Evolutionary conservation across 1,284 basidiomycete species (phyloP).

Genomic region (Trichosporon coremiiforme): DNA sequence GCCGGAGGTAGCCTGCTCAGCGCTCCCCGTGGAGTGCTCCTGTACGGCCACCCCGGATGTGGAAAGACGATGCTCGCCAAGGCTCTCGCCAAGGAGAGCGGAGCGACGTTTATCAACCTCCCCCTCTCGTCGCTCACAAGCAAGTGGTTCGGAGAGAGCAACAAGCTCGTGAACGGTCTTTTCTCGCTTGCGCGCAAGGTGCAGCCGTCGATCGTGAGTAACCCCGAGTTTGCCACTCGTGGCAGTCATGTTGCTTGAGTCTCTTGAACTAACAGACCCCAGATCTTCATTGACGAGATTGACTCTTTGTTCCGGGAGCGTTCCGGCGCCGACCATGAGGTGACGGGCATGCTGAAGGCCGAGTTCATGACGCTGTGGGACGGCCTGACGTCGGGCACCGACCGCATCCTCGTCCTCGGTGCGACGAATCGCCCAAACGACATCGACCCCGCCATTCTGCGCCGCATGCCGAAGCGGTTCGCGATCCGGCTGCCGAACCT

Average conservation of each 20-base stretch:
- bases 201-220: conserved; percentile 67
- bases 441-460: conserved; percentile 92
- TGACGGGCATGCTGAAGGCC: conserved; percentile 99
- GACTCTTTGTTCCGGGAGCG: conserved; percentile 89
- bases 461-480: conserved; percentile 98
- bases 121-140: conserved; percentile 66
- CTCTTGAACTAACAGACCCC: conserved; percentile 18
- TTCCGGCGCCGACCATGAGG: conserved; percentile 86
- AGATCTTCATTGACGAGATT: conserved; percentile 80
- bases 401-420: conserved; percentile 87
- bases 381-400: conserved; percentile 78
- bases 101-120: conserved; percentile 94
- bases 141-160: conserved; percentile 98
- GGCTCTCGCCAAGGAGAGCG: conserved; percentile 92
- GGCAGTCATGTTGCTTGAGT: neutral
- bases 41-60: conserved; percentile 89
- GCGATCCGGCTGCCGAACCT: conserved; percentile 78
- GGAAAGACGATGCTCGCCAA: conserved; percentile 96
- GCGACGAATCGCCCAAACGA: conserved; percentile 86
- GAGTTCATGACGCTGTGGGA: conserved; percentile 99
- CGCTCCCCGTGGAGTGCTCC: conserved; percentile 68
- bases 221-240: neutral
- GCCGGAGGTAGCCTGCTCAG: conserved; percentile 65
- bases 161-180: conserved; percentile 90
- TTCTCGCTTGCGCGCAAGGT: conserved; percentile 75